Percentiles rank a stretch among this genome's conserved stretches.
Conservation (phyloP, 306 rosid genomes). For the Quercus bicolor region DNA sequence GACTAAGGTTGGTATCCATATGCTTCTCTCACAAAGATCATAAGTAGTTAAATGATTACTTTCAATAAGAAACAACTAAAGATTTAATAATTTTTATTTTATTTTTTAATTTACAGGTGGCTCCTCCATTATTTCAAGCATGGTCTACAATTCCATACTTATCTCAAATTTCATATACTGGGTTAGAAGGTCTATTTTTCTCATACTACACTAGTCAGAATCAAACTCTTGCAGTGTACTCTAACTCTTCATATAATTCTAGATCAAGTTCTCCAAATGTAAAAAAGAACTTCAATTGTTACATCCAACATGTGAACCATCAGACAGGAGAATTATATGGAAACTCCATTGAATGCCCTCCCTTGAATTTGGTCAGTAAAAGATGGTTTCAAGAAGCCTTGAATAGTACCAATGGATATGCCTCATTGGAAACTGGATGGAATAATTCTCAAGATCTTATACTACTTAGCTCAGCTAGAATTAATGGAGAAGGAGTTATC, state of each 20-base stretch:
- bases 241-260: conserved; percentile 36
- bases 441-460: conserved; percentile 18
- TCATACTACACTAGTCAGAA: conserved; percentile 30
- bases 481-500: conserved; percentile 29
- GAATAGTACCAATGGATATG: conserved; percentile 25
- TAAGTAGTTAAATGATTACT: background rate
- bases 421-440: conserved; percentile 39
- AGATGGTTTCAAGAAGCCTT: conserved; percentile 29
- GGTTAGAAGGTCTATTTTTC: conserved; percentile 44
- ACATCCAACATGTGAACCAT: conserved; percentile 31
- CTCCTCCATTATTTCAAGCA: conserved; percentile 50
- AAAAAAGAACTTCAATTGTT: conserved; percentile 7
- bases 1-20: conserved; percentile 7
- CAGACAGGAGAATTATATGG: conserved; percentile 42
- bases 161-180: conserved; percentile 46
- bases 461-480: conserved; percentile 34
- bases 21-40: background rate
- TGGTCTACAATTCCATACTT: conserved; percentile 40
- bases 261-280: background rate
- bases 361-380: conserved; percentile 6
- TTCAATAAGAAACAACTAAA: background rate
- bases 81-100: background rate
- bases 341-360: conserved; percentile 19
- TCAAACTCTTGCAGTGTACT: conserved; percentile 41
- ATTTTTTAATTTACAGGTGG: conserved; percentile 29